Evolutionary conservation across 2,329 filamentous ascomycete species (phyloP).

Genomic region (Colletotrichum tropicicola): DNA sequence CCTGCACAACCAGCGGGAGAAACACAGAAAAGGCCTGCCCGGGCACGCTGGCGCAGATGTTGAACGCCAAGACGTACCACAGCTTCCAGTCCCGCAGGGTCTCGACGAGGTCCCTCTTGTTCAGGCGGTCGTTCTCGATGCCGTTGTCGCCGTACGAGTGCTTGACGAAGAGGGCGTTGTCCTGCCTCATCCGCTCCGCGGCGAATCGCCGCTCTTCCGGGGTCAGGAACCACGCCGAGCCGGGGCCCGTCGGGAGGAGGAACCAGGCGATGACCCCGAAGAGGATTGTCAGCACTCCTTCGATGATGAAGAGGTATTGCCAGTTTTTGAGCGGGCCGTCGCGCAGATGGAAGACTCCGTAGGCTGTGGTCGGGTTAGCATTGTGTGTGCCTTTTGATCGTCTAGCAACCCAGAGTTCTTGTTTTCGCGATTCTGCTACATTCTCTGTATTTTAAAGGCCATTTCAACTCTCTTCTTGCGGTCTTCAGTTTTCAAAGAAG

Average conservation of each 20-base stretch:
- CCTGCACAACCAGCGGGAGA: slow-evolving; percentile 43
- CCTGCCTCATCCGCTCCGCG: slow-evolving; percentile 43
- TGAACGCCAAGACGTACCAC: slow-evolving; percentile 42
- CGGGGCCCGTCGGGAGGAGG: slow-evolving; percentile 47
- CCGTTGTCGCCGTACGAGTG: slow-evolving; percentile 34
- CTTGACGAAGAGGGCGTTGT: slow-evolving; percentile 42
- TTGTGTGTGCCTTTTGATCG: neutral
- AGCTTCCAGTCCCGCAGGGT: slow-evolving; percentile 46
- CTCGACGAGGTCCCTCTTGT: slow-evolving; percentile 41
- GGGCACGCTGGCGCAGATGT: slow-evolving; percentile 43
- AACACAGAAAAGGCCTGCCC: slow-evolving; percentile 43
- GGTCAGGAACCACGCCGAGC: slow-evolving; percentile 48
- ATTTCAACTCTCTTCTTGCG: neutral
- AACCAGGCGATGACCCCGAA: slow-evolving; percentile 47
- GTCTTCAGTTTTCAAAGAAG: too few species aligned
- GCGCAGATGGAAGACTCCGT: slow-evolving; percentile 49
- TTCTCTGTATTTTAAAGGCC: too few species aligned
- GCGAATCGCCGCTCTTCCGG: slow-evolving; percentile 45
- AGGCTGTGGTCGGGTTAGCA: slow-evolving; percentile 34
- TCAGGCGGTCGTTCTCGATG: slow-evolving; percentile 35
- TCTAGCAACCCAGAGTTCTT: too few species aligned
- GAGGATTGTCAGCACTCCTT: slow-evolving; percentile 48
- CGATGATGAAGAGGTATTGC: slow-evolving; percentile 56
- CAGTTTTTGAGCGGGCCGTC: slow-evolving; percentile 43
- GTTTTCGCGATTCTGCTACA: neutral